These are phyloP conservation scores for Gastrolobium villosum DNA, from an alignment of 306 rosid genomes.

Conservation along the genomic window DNA sequence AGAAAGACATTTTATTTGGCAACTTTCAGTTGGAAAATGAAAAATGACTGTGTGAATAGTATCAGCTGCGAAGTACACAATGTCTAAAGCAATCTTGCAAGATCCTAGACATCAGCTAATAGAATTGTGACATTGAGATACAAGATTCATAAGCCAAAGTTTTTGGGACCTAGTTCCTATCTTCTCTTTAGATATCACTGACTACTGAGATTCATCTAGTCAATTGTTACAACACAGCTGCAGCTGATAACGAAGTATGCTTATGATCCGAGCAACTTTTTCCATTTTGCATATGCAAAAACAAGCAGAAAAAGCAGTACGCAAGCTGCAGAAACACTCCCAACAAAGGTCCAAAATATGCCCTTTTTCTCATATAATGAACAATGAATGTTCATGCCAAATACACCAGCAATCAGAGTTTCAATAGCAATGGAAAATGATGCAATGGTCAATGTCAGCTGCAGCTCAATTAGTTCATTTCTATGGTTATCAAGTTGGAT, in stretches of 20 bases:
- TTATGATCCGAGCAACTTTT: slow-evolving; percentile 86
- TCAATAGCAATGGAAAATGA: slow-evolving; percentile 84
- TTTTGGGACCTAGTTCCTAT: slow-evolving; percentile 1
- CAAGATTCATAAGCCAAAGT: slow-evolving; percentile 15
- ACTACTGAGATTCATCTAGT: not conserved
- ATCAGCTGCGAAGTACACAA: slow-evolving; percentile 3
- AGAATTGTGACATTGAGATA: not conserved
- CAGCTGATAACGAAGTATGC: slow-evolving; percentile 17
- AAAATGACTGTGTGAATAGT: slow-evolving; percentile 9
- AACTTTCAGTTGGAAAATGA: not conserved
- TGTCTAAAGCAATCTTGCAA: slow-evolving; percentile 9
- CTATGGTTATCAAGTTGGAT: slow-evolving; percentile 98
- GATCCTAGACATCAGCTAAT: slow-evolving; percentile 31
- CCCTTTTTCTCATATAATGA: slow-evolving; percentile 24
- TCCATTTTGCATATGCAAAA: slow-evolving; percentile 92
- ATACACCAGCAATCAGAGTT: slow-evolving; percentile 73
- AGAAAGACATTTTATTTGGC: not conserved
- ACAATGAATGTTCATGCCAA: slow-evolving; percentile 96
- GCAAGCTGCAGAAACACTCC: slow-evolving; percentile 53
- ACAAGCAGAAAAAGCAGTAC: slow-evolving; percentile 70
- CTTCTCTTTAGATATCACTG: slow-evolving; percentile 27
- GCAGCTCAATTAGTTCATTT: slow-evolving; percentile 97
- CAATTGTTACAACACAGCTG: slow-evolving; percentile 18
- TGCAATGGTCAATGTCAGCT: slow-evolving; percentile 90
- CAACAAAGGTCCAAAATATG: slow-evolving; percentile 68